Evolutionary conservation across 2,329 filamentous ascomycete species (phyloP), one percentile per base, ranked within the genome.

Genomic region (Emmonsia crescens): DNA sequence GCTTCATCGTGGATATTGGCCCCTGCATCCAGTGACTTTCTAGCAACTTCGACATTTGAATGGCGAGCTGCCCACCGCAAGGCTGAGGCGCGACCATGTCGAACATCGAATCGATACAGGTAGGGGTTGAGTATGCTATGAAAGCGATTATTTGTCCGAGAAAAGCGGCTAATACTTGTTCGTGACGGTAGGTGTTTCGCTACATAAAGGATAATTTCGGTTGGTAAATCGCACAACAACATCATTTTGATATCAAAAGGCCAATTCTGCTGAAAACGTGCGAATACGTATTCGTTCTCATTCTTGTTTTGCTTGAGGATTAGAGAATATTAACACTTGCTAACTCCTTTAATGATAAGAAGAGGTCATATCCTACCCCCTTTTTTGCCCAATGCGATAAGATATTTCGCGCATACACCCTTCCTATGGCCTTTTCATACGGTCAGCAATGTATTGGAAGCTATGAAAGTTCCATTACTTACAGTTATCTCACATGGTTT

Each of bases 201-300:
- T 33, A 64, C 24, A 19, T 33, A 60, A 46, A 62, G 60, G 24
- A 62, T 10, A 36, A 64, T 40, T 27, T 62, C 62, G 19, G 29
- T 48, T 44, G 62, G 60, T 52, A 63, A 12, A 27, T 40, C 36
- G 14, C 4, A 6, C 12, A 40, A 8, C 36, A 0, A 24, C 2
- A 14, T 8, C 21, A 3, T 24, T 55, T 38, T 4, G 31, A 21
- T 12, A n/a, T 55, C n/a, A 29, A 21, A 44, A 27, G 10, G 24
- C 12, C 10, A 48, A 5, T 49, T 12, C 27, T 24, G 31, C 3
- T 31, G 12, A 12, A 52, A 31, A 31, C n/a, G n/a, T 9, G 8
- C 19, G 42, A 38, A 46, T 9, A 46, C 19, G 24, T 51, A 29
- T 51, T 51, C 36, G n/a, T n/a, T n/a, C n/a, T n/a, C 36, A 9